Conservation (phyloP, 116 monocot genomes). For the Dioscorea cayenensis region DNA sequence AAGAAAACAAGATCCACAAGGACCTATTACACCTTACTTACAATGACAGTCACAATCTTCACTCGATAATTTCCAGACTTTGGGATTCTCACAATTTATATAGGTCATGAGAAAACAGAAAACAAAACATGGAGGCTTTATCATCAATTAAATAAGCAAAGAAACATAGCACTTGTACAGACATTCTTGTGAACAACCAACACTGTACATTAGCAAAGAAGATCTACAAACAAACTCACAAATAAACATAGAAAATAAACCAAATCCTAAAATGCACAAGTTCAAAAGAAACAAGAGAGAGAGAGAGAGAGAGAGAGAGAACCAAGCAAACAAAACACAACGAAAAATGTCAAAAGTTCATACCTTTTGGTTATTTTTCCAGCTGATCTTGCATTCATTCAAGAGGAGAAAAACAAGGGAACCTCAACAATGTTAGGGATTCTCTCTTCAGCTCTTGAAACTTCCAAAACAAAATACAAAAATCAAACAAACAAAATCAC, state of each 20-base stretch:
- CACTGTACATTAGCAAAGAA: background rate
- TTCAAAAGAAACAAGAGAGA: too few species aligned
- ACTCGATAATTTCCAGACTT: background rate
- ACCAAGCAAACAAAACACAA: background rate
- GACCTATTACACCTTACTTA: background rate
- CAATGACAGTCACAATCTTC: too few species aligned
- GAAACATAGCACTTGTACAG: background rate
- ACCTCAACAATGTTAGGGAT: too few species aligned
- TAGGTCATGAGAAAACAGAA: background rate
- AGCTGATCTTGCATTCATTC: background rate
- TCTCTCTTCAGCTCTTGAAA: too few species aligned
- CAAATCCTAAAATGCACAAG: too few species aligned
- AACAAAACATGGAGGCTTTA: background rate
- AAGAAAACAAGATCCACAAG: background rate
- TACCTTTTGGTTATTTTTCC: too few species aligned
- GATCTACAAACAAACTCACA: background rate
- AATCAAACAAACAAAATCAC: too few species aligned
- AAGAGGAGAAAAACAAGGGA: background rate
- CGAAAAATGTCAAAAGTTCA: background rate
- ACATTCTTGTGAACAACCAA: background rate
- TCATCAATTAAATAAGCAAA: background rate
- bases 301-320: too few species aligned
- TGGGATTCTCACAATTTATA: background rate
- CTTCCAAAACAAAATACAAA: too few species aligned
- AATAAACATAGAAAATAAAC: background rate